phyloP scores from a whole-genome alignment of 176 grass and related monocot genomes.

The Aegilops bicornis region DNA sequence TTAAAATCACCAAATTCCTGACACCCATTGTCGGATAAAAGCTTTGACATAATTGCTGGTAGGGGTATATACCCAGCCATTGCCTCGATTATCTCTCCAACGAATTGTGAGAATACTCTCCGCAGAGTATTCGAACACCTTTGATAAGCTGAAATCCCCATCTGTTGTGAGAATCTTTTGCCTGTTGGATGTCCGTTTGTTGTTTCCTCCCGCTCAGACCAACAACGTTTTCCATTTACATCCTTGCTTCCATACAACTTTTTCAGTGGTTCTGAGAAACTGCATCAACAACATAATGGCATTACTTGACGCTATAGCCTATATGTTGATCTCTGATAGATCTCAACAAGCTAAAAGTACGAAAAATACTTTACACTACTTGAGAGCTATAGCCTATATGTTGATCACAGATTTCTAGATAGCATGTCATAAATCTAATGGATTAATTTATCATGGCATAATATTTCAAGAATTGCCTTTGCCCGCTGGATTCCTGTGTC shows the following conservation, averaged over 20 bases:
- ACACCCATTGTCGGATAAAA: slow-evolving; percentile 81
- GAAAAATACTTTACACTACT: background rate
- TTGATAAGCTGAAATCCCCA: slow-evolving; percentile 34
- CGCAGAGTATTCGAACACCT: slow-evolving; percentile 51
- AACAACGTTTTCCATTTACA: slow-evolving; percentile 32
- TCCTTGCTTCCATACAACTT: slow-evolving; percentile 56
- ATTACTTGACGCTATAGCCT: background rate
- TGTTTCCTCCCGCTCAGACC: slow-evolving; percentile 4
- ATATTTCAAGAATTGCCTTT: background rate
- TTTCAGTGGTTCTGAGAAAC: slow-evolving; percentile 75
- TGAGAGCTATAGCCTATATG: background rate
- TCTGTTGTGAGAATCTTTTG: slow-evolving; percentile 15
- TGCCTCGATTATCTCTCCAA: slow-evolving; percentile 92
- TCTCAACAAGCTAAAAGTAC: slow-evolving; percentile 7
- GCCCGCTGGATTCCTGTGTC: background rate
- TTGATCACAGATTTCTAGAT: background rate
- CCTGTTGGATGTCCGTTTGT: slow-evolving; percentile 17
- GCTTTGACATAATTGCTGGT: slow-evolving; percentile 83
- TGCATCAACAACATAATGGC: slow-evolving; percentile 45
- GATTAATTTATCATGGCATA: slow-evolving; percentile 1
- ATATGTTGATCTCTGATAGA: background rate
- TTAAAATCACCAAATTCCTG: slow-evolving; percentile 99
- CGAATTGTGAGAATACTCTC: slow-evolving; percentile 85
- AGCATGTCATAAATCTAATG: slow-evolving; percentile 6
- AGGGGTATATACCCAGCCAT: slow-evolving; percentile 92